Evolutionary conservation across 257 asterid species (phyloP), one percentile per base, ranked within the genome.

Genomic region (Perilla frutescens): DNA sequence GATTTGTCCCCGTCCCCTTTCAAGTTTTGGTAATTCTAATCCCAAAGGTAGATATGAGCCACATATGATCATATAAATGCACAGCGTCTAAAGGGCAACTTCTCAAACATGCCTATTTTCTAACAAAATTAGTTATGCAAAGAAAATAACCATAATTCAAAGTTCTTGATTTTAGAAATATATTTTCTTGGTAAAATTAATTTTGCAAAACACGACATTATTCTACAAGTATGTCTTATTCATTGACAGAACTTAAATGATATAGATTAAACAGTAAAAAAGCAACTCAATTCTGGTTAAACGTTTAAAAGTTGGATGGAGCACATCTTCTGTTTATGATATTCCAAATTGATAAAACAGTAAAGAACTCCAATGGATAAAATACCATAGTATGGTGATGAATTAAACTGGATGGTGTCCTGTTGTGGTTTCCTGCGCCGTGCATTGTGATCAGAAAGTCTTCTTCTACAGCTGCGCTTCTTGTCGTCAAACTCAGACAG

Each of bases 371-470:
- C 8, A 65, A 56, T 26, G 1, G 50, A 67, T 47, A 56, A 10
- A 61, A 44, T 89, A 93, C 98, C 98, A 72, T 91, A 85, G 78
- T 78, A 82, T 50, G 91, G 79, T 8, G 91, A 74, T 4, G 96
- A 81, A 71, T 78, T 82, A 82, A 85, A 87, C 60, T 82, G 91
- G 54, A 88, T 69, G 3, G 90, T 75, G 64, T 93, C 96, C 78
- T 83, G 95, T 66, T 82, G 90, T 26, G 97, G 96, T 81, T 91
- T 93, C 76, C 98, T 90, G 62, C 98, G 96, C 11, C 98, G 83
- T 53, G 96, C 92, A 80, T 93, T 93, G 79, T 93, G 99, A 83
- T 94, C 97, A 74, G 90, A 85, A 50, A 94, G 97, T 74, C 96
- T 81, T 77, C 93, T 86, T 45, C 99, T 81, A 78, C 99, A 94